Evolutionary conservation across 805 yeast species (phyloP).

Genomic region (Phaffomyces opuntiae): DNA sequence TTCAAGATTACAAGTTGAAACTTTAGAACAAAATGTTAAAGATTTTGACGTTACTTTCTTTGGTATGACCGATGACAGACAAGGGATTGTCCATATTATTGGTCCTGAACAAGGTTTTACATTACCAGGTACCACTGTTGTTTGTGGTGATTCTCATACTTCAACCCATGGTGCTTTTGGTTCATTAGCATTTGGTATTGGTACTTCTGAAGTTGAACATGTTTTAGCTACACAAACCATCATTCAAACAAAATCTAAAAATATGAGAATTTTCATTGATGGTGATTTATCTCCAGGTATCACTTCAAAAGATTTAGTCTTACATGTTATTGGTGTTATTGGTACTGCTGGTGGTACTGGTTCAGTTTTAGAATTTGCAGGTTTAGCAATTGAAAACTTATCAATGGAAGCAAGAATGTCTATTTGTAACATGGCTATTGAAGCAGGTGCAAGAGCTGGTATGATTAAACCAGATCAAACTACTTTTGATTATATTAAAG

Average conservation of each 20-base stretch:
- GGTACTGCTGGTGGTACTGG: conserved; percentile 99
- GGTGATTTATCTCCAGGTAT: conserved; percentile 85
- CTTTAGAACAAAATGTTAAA: conserved; percentile 88
- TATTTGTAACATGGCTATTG: conserved; percentile 98
- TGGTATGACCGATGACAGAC: conserved; percentile 92
- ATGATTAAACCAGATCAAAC: conserved; percentile 94
- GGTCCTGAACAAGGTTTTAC: conserved; percentile 99
- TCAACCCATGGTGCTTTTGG: conserved; percentile 99
- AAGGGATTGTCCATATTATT: conserved; percentile 96
- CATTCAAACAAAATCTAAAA: conserved; percentile 90
- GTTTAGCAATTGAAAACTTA: conserved; percentile 82
- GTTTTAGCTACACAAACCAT: conserved; percentile 96
- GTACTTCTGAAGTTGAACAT: conserved; percentile 98
- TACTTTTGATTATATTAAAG: conserved; percentile 84
- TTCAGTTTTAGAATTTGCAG: conserved; percentile 92
- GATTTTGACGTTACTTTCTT: conserved; percentile 86
- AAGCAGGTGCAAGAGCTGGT: conserved; percentile 99
- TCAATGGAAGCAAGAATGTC: conserved; percentile 99
- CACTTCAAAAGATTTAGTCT: conserved; percentile 90
- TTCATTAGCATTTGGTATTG: conserved; percentile 95
- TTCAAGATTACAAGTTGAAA: conserved; percentile 85
- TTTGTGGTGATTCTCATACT: conserved; percentile 98
- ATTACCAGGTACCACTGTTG: conserved; percentile 96
- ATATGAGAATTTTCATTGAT: conserved; percentile 82
- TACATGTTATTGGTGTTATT: conserved; percentile 91